Conservation (phyloP, 805 yeast genomes). For the Yueomyces sinensis region DNA sequence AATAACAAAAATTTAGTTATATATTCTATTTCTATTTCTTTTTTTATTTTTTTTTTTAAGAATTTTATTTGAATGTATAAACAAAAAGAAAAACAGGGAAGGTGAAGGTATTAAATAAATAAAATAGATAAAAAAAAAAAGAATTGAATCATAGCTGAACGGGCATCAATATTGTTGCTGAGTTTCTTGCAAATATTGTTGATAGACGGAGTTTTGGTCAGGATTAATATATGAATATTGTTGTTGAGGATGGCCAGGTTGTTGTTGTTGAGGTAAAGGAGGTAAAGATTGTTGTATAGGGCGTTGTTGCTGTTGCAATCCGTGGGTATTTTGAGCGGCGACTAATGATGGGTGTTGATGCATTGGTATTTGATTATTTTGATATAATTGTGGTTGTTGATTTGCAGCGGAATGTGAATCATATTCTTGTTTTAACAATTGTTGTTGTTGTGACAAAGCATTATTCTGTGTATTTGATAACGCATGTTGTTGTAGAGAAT, state of each 20-base stretch:
- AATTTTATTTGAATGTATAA: too few species aligned
- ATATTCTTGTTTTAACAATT: not conserved
- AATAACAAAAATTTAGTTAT: too few species aligned
- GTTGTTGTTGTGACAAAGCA: not conserved
- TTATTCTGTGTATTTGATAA: not conserved
- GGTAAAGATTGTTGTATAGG: not conserved
- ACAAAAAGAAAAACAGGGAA: too few species aligned
- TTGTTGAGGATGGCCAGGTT: conserved; percentile 1
- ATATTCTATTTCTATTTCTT: too few species aligned
- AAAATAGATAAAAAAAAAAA: too few species aligned
- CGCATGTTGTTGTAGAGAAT: not conserved
- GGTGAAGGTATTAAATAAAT: too few species aligned
- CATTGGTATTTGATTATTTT: not conserved
- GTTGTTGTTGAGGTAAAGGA: conserved; percentile 1
- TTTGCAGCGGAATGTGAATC: not conserved
- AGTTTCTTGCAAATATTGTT: conserved; percentile 47
- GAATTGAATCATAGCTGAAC: too few species aligned
- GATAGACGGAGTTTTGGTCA: conserved; percentile 43
- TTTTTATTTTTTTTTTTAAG: too few species aligned
- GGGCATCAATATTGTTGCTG: conserved; percentile 31
- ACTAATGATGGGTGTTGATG: not conserved
- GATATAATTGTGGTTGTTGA: not conserved
- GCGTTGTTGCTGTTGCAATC: conserved; percentile 1
- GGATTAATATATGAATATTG: conserved; percentile 30
- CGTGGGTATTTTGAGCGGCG: not conserved